Conservation (phyloP, 345 rosid species). For the Populus tremula region DNA sequence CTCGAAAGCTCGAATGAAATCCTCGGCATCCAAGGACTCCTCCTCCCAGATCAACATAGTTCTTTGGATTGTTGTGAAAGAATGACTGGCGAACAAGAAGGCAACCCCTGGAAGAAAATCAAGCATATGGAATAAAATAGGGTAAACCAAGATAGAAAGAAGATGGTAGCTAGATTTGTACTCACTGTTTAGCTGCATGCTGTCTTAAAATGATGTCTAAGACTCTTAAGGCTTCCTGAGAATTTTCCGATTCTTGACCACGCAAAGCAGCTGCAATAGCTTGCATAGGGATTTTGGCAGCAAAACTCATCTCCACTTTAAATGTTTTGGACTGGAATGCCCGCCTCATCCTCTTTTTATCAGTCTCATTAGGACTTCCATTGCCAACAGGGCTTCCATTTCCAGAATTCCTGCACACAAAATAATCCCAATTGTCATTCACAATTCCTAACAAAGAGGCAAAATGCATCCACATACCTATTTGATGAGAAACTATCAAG, state of each 20-base stretch:
- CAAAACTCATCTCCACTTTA: constrained; percentile 69
- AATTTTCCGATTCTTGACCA: constrained; percentile 71
- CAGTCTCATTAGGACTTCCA: constrained; percentile 43
- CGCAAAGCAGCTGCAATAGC: constrained; percentile 71
- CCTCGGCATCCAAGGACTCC: constrained; percentile 84
- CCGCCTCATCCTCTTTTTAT: constrained; percentile 61
- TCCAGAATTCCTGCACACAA: constrained; percentile 43
- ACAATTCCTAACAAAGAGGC: background rate
- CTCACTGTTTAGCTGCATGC: constrained; percentile 83
- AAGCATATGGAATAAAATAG: background rate
- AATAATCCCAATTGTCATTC: background rate
- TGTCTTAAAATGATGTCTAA: constrained; percentile 79
- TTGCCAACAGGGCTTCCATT: constrained; percentile 46
- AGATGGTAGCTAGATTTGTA: constrained; percentile 3
- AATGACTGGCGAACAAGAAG: constrained; percentile 84
- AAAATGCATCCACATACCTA: constrained; percentile 5
- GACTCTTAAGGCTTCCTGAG: constrained; percentile 82
- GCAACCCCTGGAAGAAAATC: constrained; percentile 63
- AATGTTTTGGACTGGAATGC: constrained; percentile 55
- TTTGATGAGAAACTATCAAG: constrained; percentile 20
- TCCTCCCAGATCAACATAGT: constrained; percentile 68
- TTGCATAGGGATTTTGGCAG: constrained; percentile 79
- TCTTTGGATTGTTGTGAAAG: constrained; percentile 65
- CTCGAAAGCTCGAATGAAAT: constrained; percentile 81
- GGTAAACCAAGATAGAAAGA: background rate